phyloP scores from a whole-genome alignment of 164 flowering plant genomes.

The Liriodendron chinense region DNA sequence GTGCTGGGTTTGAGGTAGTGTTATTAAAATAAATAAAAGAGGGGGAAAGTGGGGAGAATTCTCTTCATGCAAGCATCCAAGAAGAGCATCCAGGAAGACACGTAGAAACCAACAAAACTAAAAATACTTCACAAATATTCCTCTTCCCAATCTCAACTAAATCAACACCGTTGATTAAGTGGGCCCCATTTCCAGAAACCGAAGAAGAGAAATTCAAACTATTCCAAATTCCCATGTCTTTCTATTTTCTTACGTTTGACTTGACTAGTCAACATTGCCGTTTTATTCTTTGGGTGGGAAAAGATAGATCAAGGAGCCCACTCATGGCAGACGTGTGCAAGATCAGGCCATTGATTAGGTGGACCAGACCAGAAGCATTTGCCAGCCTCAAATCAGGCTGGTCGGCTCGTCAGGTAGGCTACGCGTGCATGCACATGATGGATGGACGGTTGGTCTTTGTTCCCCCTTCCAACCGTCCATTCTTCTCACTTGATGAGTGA shows the following conservation, averaged over 20 bases:
- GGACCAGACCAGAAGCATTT: not conserved
- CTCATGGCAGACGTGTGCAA: not conserved
- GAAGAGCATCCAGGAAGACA: not conserved
- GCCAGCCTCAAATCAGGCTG: not conserved
- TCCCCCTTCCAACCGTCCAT: no score
- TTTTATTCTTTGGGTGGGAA: not conserved
- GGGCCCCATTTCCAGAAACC: not conserved
- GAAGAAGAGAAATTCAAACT: not conserved
- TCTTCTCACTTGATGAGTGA: no score
- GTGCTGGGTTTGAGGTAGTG: not conserved
- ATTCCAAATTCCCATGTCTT: slow-evolving; percentile 1
- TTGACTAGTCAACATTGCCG: not conserved
- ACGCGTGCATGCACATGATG: not conserved
- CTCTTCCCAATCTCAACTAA: not conserved
- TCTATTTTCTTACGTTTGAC: not conserved
- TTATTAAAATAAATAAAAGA: not conserved
- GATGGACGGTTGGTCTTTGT: not conserved
- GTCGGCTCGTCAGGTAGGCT: not conserved
- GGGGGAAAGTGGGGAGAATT: not conserved
- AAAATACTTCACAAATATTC: not conserved
- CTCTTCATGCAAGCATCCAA: not conserved
- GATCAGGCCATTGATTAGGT: not conserved
- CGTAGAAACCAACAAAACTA: not conserved
- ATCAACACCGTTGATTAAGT: not conserved
- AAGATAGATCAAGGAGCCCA: not conserved